phyloP scores from a whole-genome alignment of 371 early-diverging fungal species.

The Rhizopus sp. region DNA sequence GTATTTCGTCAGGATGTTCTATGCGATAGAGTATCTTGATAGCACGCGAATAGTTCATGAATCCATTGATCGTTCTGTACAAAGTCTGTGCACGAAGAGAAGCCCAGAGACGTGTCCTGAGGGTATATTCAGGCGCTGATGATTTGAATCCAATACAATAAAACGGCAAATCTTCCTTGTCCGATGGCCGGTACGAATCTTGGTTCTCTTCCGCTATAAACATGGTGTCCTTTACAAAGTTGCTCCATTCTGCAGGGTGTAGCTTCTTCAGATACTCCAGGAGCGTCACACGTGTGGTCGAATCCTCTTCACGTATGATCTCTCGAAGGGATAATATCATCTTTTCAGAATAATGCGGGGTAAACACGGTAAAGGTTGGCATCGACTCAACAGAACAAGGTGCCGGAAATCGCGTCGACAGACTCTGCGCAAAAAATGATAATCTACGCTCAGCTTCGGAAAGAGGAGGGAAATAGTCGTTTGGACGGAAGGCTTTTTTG shows the following conservation, averaged over 20 bases:
- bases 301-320: constrained; percentile 85
- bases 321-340: constrained; percentile 82
- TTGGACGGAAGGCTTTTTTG: constrained; percentile 53
- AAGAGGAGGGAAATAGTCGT: constrained; percentile 72
- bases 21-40: constrained; percentile 81
- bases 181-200: constrained; percentile 25
- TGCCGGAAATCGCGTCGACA: constrained; percentile 79
- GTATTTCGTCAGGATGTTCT: constrained; percentile 70
- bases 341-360: constrained; percentile 91
- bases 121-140: constrained; percentile 80
- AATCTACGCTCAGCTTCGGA: constrained; percentile 86
- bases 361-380: constrained; percentile 91
- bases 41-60: constrained; percentile 89
- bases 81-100: constrained; percentile 88
- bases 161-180: constrained; percentile 81
- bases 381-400: constrained; percentile 80
- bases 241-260: constrained; percentile 86
- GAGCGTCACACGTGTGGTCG: constrained; percentile 78
- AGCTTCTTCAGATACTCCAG: constrained; percentile 86
- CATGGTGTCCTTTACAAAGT: constrained; percentile 90
- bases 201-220: constrained; percentile 70
- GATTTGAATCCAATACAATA: constrained; percentile 87
- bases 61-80: constrained; percentile 87
- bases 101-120: constrained; percentile 89
- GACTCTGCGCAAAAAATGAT: constrained; percentile 86